phyloP scores from a whole-genome alignment of 805 yeast species.

The Clavispora carvajalis region DNA sequence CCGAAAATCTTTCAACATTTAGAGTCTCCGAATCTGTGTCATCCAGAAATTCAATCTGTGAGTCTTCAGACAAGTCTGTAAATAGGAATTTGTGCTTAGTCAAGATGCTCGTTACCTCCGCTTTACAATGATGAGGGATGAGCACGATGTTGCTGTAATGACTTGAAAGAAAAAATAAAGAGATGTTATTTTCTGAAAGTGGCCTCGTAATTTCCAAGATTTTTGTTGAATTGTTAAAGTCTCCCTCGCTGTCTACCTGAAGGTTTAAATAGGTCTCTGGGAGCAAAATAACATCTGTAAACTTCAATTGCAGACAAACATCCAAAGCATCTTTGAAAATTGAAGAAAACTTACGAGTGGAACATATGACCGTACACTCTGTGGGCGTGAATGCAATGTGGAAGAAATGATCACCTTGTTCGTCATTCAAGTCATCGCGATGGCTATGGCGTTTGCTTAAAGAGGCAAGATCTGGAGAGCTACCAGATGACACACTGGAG shows the following conservation, averaged over 20 bases:
- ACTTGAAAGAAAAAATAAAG: constrained; percentile 57
- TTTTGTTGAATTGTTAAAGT: constrained; percentile 43
- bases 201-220: constrained; percentile 56
- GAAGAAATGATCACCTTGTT: constrained; percentile 44
- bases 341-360: constrained; percentile 30
- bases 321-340: constrained; percentile 38
- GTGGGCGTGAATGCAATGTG: constrained; percentile 58
- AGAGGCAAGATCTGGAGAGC: background rate
- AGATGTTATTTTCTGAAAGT: constrained; percentile 49
- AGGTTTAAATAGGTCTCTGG: constrained; percentile 45
- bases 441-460: background rate
- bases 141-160: constrained; percentile 62
- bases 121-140: constrained; percentile 44
- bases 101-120: constrained; percentile 42
- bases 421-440: constrained; percentile 15
- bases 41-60: constrained; percentile 17
- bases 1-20: background rate
- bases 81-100: constrained; percentile 40
- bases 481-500: background rate
- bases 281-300: constrained; percentile 34
- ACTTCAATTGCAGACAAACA: constrained; percentile 25
- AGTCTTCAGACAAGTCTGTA: constrained; percentile 41
- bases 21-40: background rate
- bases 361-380: constrained; percentile 59
- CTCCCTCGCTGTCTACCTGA: constrained; percentile 58